Conservation (phyloP, 2,329 filamentous ascomycete genomes). For the Mycogone perniciosa region DNA sequence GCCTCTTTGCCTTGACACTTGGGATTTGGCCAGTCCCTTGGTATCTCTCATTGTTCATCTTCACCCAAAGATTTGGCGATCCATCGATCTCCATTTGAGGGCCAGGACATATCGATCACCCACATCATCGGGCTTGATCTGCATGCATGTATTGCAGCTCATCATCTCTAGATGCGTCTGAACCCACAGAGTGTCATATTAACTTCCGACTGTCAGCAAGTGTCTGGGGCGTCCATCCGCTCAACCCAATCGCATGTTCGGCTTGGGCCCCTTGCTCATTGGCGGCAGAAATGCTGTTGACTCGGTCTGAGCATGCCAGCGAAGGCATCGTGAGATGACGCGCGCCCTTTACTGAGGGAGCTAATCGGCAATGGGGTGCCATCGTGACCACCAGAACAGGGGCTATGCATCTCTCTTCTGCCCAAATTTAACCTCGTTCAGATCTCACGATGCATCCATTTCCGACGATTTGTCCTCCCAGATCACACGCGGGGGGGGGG, state of each 20-base stretch:
- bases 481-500: conserved; percentile 4
- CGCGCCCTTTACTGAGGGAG: conserved; percentile 2
- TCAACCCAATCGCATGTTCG: neutral
- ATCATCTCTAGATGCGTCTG: neutral
- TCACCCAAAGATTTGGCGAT: conserved; percentile 9
- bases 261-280: conserved; percentile 1
- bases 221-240: neutral
- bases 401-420: neutral
- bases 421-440: neutral
- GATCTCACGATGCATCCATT: conserved; percentile 2
- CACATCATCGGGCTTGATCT: neutral
- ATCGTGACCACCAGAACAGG: conserved; percentile 5
- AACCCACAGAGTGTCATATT: no score
- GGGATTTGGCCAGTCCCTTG: neutral
- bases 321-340: conserved; percentile 14
- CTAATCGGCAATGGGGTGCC: conserved; percentile 9
- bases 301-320: conserved; percentile 10
- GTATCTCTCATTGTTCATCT: conserved; percentile 9
- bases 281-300: conserved; percentile 10
- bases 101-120: neutral
- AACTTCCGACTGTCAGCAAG: no score
- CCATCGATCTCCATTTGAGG: neutral
- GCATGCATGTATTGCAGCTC: neutral
- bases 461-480: neutral
- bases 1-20: neutral